These are phyloP conservation scores for Auricularia sp. DNA, from an alignment of 768 basidiomycete species.

Conservation along the genomic window DNA sequence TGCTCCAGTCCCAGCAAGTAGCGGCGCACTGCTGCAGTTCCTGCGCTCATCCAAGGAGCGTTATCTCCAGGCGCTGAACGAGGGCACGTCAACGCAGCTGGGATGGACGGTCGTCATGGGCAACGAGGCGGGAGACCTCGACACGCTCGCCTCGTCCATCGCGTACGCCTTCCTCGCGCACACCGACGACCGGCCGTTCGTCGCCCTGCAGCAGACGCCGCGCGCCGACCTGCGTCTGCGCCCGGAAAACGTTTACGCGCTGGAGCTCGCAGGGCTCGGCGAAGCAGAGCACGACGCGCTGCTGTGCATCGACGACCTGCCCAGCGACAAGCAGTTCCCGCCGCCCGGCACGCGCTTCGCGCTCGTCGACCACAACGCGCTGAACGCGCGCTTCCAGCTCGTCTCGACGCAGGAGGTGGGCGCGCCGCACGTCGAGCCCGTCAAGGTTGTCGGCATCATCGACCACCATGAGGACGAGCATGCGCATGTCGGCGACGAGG, in stretches of 20 bases:
- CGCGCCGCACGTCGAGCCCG: conserved; percentile 24
- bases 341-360: conserved; percentile 54
- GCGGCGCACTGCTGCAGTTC: conserved; percentile 26
- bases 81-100: conserved; percentile 26
- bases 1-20: conserved; percentile 11
- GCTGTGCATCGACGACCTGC: conserved; percentile 61
- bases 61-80: conserved; percentile 50
- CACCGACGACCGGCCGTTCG: conserved; percentile 42
- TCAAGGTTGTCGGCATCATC: conserved; percentile 61
- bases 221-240: conserved; percentile 66
- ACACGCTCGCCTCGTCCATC: conserved; percentile 78
- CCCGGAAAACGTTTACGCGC: conserved; percentile 76
- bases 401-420: conserved; percentile 11
- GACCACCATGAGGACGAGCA: conserved; percentile 92
- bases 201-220: conserved; percentile 66
- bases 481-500: conserved; percentile 36
- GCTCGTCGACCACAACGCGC: conserved; percentile 85
- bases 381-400: conserved; percentile 35
- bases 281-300: conserved; percentile 40
- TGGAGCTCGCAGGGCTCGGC: conserved; percentile 47
- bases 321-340: conserved; percentile 23
- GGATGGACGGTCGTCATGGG: conserved; percentile 88
- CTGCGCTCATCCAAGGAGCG: conserved; percentile 40
- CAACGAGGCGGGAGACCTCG: conserved; percentile 95
- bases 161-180: conserved; percentile 72